phyloP scores from a whole-genome alignment of 2,329 filamentous ascomycete genomes.

The Catunica adiposa region DNA sequence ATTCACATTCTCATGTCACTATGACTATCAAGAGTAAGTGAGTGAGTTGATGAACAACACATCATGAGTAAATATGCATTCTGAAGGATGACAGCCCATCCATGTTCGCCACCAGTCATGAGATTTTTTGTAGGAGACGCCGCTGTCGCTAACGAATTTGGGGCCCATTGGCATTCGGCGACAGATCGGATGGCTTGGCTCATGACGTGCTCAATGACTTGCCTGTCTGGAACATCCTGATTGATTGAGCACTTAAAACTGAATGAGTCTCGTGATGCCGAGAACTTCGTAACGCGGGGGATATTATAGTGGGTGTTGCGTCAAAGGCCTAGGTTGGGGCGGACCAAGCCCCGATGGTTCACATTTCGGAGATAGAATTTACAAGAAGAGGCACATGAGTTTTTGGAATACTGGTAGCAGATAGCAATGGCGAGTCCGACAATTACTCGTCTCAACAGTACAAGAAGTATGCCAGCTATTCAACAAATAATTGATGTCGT shows the following conservation, averaged over 20 bases:
- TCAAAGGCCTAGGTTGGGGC: not conserved
- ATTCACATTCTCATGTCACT: not conserved
- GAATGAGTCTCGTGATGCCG: not conserved
- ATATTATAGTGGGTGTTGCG: not conserved
- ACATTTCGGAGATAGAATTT: not conserved
- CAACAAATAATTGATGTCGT: no score
- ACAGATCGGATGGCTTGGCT: constrained; percentile 1
- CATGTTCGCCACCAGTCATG: not conserved
- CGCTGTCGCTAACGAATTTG: not conserved
- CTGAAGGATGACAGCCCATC: constrained; percentile 1
- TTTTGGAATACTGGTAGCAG: no score
- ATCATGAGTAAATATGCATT: not conserved
- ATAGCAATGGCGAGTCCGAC: no score
- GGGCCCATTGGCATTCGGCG: not conserved
- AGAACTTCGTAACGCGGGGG: not conserved
- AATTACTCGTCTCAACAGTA: no score
- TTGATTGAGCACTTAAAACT: not conserved
- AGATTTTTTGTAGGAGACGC: not conserved
- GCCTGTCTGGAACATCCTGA: not conserved
- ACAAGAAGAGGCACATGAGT: not conserved
- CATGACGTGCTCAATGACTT: not conserved
- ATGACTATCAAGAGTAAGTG: not conserved
- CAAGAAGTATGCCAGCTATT: no score
- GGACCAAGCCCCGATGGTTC: not conserved
- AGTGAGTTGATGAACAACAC: not conserved